Percentiles rank a stretch among this genome's conserved stretches.
These are phyloP conservation scores for Aureococcus anophagefferens DNA, from an alignment of 108 stramenopile species.

Conservation along the genomic window DNA sequence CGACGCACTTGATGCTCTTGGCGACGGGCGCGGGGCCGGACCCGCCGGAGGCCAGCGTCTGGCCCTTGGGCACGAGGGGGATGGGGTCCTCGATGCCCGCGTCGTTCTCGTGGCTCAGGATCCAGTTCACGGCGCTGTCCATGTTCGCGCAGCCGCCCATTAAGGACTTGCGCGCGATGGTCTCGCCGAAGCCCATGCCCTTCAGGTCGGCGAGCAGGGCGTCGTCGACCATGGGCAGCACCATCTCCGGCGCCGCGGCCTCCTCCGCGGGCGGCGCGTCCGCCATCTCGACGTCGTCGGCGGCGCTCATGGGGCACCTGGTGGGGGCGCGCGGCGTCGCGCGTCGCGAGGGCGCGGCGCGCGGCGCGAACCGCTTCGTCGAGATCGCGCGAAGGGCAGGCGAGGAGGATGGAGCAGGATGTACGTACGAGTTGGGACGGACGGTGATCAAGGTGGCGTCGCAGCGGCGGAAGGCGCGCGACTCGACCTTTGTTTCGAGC, in stretches of 20 bases:
- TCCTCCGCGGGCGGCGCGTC: not conserved
- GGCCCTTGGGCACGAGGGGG: not conserved
- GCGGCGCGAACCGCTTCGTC: no score
- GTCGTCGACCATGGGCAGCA: slow-evolving; percentile 15
- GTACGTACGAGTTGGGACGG: no score
- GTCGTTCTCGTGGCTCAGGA: slow-evolving; percentile 37
- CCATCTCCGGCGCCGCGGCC: slow-evolving; percentile 1
- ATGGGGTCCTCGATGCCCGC: slow-evolving; percentile 34
- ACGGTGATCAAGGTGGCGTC: no score
- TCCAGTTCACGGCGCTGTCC: slow-evolving; percentile 34
- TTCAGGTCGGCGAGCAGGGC: slow-evolving; percentile 14
- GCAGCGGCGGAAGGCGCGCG: no score
- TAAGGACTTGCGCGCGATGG: slow-evolving; percentile 23
- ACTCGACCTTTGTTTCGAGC: no score
- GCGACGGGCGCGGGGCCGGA: not conserved
- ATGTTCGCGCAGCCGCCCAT: slow-evolving; percentile 14
- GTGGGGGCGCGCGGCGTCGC: no score
- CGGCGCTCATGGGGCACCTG: no score
- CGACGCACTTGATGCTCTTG: slow-evolving; percentile 26
- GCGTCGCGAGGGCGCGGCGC: no score
- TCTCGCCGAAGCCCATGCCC: slow-evolving; percentile 14
- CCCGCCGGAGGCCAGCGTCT: not conserved
- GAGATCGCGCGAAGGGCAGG: no score
- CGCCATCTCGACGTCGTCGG: no score
- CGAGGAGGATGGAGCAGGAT: no score